A percentile compares a stretch with the other conserved stretches of the same genome.
Conservation (phyloP, 2,329 filamentous ascomycete genomes). For the Colletotrichum orbiculare region DNA sequence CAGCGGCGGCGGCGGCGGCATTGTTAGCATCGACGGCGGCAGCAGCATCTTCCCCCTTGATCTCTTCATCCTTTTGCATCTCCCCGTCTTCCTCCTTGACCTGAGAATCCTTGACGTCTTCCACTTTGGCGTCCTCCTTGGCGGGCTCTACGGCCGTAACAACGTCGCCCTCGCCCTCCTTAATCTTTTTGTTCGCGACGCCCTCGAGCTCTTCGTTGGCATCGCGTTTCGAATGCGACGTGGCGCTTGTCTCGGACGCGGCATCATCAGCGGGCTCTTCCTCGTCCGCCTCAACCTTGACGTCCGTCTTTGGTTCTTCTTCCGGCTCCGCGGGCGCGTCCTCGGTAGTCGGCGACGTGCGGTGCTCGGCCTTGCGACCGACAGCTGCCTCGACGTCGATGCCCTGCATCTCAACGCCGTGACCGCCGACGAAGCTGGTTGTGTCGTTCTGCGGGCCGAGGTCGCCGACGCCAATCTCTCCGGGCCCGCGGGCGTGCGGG, state of each 20-base stretch:
- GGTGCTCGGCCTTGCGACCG: slow-evolving; percentile 58
- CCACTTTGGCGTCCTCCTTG: slow-evolving; percentile 38
- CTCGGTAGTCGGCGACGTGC: slow-evolving; percentile 42
- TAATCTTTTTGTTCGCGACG: slow-evolving; percentile 59
- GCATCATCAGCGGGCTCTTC: slow-evolving; percentile 41
- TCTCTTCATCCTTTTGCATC: neutral
- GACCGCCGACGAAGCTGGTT: slow-evolving; percentile 52
- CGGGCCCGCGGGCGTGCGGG: slow-evolving; percentile 86
- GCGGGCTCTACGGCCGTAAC: slow-evolving; percentile 28
- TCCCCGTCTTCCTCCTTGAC: slow-evolving; percentile 23
- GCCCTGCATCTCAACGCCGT: slow-evolving; percentile 60
- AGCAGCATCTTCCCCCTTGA: neutral
- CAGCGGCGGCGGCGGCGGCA: neutral
- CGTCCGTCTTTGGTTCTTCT: neutral
- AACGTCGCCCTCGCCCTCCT: slow-evolving; percentile 50
- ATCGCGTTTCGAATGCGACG: slow-evolving; percentile 64
- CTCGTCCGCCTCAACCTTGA: slow-evolving; percentile 2
- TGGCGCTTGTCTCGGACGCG: slow-evolving; percentile 46
- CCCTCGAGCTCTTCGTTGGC: slow-evolving; percentile 60
- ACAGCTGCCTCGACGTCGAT: slow-evolving; percentile 72
- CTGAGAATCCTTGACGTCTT: slow-evolving; percentile 36
- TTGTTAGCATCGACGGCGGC: neutral
- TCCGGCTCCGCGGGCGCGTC: slow-evolving; percentile 28
- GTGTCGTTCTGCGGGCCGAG: slow-evolving; percentile 76
- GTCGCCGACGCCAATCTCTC: slow-evolving; percentile 86